Evolutionary conservation across 1,284 basidiomycete species (phyloP), one percentile per base, ranked within the genome.

Genomic region (Paramarasmius palmivorus): DNA sequence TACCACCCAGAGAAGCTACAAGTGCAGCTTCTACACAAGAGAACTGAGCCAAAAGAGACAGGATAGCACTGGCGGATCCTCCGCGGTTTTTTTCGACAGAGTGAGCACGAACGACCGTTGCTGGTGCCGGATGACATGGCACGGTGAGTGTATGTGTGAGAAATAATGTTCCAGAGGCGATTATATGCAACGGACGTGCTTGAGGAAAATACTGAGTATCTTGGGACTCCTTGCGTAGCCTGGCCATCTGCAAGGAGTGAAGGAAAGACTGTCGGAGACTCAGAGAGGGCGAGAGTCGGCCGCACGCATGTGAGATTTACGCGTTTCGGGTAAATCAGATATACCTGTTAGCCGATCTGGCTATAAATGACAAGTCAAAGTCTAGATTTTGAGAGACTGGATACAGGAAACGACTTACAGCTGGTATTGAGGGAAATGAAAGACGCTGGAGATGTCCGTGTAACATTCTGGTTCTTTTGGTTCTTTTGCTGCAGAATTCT

Each of bases 161-260:
- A 65, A 92, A 92, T 38, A 92, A 76, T 8, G 90, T 88, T 19
- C 90, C 90, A 15, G 86, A 84, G 6, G 87, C 86, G 41, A 92
- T 77, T 23, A 92, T 81, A 41, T 88, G 84, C 20, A 90, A 72
- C n/a, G 79, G 76, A 61, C 64, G 71, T 45, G 65, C 29, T 32
- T 6, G 29, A 12, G 29, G 45, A 23, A 34, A 38, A 29, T 44
- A 32, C 14, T 47, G 35, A 6, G 40, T 37, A 44, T 56, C 51
- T 17, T 47, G 51, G 39, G 52, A 49, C 14, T 52, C 55, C 46
- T 53, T 56, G 15, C 52, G 22, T 14, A 56, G 41, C 40, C 40
- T 53, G 3, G 55, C 41, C 55, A 56, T 56, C 29, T 32, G 29
- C 29, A n/a, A n/a, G n/a, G n/a, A n/a, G n/a, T 32, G 29, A 32